Evolutionary conservation across 257 asterid species (phyloP).

Genomic region (Dorcoceras hygrometricum): DNA sequence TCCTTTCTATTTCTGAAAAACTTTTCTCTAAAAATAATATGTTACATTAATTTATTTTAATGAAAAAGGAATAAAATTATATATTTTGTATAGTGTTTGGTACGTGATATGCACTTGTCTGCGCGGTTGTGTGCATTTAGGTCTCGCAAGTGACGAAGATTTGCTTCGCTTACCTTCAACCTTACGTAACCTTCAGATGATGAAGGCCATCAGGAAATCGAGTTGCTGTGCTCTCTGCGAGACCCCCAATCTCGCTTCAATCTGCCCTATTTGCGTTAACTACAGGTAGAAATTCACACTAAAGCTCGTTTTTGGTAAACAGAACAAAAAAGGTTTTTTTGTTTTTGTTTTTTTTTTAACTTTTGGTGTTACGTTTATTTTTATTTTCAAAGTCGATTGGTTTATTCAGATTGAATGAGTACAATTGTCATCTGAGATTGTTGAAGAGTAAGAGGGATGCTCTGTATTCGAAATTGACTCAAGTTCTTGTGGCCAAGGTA

Average conservation of each 20-base stretch:
- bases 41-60: too few relatives aligned
- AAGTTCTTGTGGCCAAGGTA: conserved; percentile 84
- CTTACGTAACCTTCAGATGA: conserved; percentile 2
- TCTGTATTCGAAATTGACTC: conserved; percentile 66
- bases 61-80: too few relatives aligned
- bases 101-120: too few relatives aligned
- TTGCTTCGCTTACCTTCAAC: neutral
- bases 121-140: too few relatives aligned
- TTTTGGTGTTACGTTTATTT: neutral
- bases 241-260: conserved; percentile 73
- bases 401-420: conserved; percentile 66
- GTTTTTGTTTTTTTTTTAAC: conserved; percentile 2
- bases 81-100: too few relatives aligned
- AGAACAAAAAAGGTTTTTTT: neutral
- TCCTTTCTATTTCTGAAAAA: too few relatives aligned
- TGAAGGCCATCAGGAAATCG: conserved; percentile 48
- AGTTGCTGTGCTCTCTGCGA: conserved; percentile 81
- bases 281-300: conserved; percentile 46
- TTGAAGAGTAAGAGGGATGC: conserved; percentile 72
- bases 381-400: neutral
- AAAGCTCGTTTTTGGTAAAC: neutral
- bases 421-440: conserved; percentile 46
- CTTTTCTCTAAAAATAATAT: too few relatives aligned
- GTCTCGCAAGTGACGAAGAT: neutral
- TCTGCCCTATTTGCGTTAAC: conserved; percentile 80